These are phyloP conservation scores for Phyllosticta citriasiana DNA, from an alignment of 2,329 filamentous ascomycete genomes.

Conservation along the genomic window DNA sequence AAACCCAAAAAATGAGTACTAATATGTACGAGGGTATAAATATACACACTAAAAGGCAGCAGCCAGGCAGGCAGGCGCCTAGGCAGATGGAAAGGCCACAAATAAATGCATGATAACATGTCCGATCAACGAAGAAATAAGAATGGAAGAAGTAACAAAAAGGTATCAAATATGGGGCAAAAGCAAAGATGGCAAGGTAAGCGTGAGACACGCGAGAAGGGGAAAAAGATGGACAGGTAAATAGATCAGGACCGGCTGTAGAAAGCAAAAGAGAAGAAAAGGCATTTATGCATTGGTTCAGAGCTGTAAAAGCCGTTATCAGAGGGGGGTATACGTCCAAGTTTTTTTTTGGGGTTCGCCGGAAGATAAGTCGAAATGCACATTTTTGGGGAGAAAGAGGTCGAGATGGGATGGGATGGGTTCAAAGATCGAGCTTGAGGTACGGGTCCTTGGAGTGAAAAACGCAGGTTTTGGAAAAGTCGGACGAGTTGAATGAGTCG, in stretches of 20 bases:
- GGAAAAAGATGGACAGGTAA: slow-evolving; percentile 29
- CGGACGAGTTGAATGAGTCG: too few relatives aligned
- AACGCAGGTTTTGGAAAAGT: too few relatives aligned
- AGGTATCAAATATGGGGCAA: neutral
- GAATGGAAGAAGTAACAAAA: neutral
- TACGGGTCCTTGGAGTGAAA: too few relatives aligned
- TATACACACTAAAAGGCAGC: neutral
- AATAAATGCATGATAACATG: neutral
- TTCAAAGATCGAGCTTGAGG: too few relatives aligned
- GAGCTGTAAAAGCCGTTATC: neutral
- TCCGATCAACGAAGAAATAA: neutral
- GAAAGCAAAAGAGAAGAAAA: neutral
- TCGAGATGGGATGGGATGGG: neutral
- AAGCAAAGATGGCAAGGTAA: neutral
- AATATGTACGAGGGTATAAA: slow-evolving; percentile 7
- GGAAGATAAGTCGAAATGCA: too few relatives aligned
- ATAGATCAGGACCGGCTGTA: neutral
- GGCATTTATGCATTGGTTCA: neutral
- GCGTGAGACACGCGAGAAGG: slow-evolving; percentile 4
- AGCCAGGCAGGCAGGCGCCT: too few relatives aligned
- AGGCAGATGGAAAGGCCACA: neutral
- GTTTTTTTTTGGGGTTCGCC: neutral
- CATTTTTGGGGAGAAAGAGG: neutral
- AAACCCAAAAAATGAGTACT: neutral
- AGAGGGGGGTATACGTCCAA: neutral